Evolutionary conservation across 306 rosid species (phyloP), one percentile per base, ranked within the genome.

Genomic region (Astragalus glycyphyllos): DNA sequence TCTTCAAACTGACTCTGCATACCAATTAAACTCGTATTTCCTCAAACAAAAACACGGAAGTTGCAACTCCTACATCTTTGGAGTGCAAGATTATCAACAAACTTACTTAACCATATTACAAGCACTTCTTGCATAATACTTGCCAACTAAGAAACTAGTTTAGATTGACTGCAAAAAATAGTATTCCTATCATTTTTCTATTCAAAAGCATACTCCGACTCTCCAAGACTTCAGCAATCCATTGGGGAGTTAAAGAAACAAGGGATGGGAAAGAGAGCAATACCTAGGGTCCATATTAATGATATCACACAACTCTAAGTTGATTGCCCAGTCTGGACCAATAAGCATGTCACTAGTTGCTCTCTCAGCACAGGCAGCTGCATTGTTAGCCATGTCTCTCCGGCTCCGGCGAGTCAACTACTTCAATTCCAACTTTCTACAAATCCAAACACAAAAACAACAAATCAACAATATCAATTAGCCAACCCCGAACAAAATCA

Each of bases 271-370:
- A 69, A 41, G 4, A 32, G 17, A 81, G 85, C 5, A n/a, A 50
- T 88, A 95, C 97, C 96, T 89, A 10, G 96, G 99, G 20, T 89
- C 90, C 84, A 79, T 77, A 51, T 91, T 95, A 69, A 91, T 89
- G 71, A 91, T 82, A 82, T 95, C 99, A 53, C 99, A 95, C 54
- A 95, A 69, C 78, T 95, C 99, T 11, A 95, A 86, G 80, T 95
- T 95, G 58, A 95, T 71, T 32, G 97, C 97, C 99, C 97, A 95
- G 78, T 95, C 97, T 0, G 99, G 97, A 73, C 96, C 96, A 32
- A 85, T 89, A 81, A 95, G 85, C 96, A 91, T 82, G 73, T 95
- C 99, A 78, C 89, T 95, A 1, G 97, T 95, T 37, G 97, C 97
- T 86, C 96, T 95, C 83, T 95, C 96, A 8, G 92, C 96, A 68